phyloP scores from a whole-genome alignment of 805 yeast genomes.

The Candida cerambycidarum region DNA sequence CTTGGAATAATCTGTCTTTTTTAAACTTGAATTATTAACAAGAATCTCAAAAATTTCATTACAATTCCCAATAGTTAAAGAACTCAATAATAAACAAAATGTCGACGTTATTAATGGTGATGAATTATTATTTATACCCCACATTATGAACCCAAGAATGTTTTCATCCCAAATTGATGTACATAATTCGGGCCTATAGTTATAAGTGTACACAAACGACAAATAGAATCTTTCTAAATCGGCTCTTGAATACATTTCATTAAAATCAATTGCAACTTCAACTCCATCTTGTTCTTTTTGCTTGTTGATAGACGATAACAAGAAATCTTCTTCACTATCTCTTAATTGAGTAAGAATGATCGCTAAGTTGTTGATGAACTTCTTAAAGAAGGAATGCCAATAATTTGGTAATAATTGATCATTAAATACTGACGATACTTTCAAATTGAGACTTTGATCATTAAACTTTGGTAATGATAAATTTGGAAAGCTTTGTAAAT shows the following conservation, averaged over 20 bases:
- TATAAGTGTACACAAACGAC: conserved; percentile 67
- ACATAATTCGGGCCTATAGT: conserved; percentile 58
- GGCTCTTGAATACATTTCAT: conserved; percentile 66
- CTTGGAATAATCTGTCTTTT: conserved; percentile 40
- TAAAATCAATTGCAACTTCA: conserved; percentile 43
- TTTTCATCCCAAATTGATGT: conserved; percentile 62
- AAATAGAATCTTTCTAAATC: conserved; percentile 87
- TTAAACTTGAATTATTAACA: conserved; percentile 26
- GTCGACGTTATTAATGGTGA: conserved; percentile 82
- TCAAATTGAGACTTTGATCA: conserved; percentile 41
- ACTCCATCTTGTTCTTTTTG: conserved; percentile 11
- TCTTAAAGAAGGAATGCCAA: conserved; percentile 52
- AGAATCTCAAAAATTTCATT: conserved; percentile 47
- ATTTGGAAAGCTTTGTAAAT: conserved; percentile 67
- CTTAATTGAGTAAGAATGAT: conserved; percentile 64
- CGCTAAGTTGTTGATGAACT: conserved; percentile 63
- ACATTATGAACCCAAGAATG: conserved; percentile 75
- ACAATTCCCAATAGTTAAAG: conserved; percentile 58
- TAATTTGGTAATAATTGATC: conserved; percentile 35
- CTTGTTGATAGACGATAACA: conserved; percentile 48
- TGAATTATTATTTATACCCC: conserved; percentile 80
- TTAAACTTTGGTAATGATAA: conserved; percentile 51
- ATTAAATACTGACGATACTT: conserved; percentile 22
- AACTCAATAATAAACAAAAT: conserved; percentile 74
- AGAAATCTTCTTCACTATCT: conserved; percentile 72